phyloP scores from a whole-genome alignment of 2,329 filamentous ascomycete genomes.

The Aspergillus ruber region DNA sequence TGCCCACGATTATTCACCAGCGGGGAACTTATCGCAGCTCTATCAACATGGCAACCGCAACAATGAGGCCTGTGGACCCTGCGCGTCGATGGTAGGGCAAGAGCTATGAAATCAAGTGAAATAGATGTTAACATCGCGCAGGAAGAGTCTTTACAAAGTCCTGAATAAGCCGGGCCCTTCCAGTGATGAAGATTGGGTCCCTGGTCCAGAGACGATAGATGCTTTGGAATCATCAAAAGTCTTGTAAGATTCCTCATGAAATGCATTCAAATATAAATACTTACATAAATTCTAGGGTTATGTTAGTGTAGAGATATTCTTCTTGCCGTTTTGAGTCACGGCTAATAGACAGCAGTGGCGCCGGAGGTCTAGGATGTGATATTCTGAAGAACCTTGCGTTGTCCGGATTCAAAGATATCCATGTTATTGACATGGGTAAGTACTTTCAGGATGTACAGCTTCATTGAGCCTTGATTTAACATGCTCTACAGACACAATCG shows the following conservation, averaged over 20 bases:
- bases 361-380: conserved; percentile 90
- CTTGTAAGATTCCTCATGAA: conserved; percentile 48
- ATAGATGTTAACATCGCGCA: conserved; percentile 31
- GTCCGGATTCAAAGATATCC: conserved; percentile 92
- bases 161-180: conserved; percentile 73
- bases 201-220: conserved; percentile 47
- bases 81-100: conserved; percentile 12
- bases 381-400: conserved; percentile 94
- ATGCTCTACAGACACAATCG: conserved; percentile 72
- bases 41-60: conserved; percentile 5
- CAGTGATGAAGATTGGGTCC: conserved; percentile 59
- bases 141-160: conserved; percentile 79
- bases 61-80: conserved; percentile 9
- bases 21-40: neutral
- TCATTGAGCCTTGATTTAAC: conserved; percentile 8
- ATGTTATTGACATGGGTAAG: conserved; percentile 96
- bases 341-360: conserved; percentile 58
- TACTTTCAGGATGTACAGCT: conserved; percentile 2
- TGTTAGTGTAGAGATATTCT: conserved; percentile 33
- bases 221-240: conserved; percentile 66
- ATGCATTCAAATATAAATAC: conserved; percentile 7
- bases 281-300: conserved; percentile 41
- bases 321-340: conserved; percentile 6
- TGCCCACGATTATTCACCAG: neutral
- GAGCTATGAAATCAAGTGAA: neutral